Conservation (phyloP, 495 filamentous ascomycete genomes). For the Rhypophila decipiens region DNA sequence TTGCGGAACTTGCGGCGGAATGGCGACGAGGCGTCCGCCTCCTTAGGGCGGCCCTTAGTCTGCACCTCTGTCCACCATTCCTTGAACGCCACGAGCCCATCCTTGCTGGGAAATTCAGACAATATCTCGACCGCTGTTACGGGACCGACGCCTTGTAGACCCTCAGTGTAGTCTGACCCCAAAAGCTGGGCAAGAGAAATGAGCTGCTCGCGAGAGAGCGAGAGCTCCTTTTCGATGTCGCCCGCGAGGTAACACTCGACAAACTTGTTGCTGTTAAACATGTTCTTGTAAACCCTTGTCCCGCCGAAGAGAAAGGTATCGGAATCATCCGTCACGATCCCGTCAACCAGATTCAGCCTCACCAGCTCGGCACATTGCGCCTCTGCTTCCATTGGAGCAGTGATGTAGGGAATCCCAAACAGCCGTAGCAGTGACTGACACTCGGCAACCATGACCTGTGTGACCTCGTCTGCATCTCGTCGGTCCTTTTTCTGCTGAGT, state of each 20-base stretch:
- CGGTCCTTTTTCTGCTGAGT: constrained; percentile 93
- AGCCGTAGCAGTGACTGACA: constrained; percentile 85
- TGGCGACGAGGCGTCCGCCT: constrained; percentile 43
- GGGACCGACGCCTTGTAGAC: constrained; percentile 80
- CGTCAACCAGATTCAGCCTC: constrained; percentile 77
- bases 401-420: constrained; percentile 94
- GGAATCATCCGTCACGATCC: constrained; percentile 95
- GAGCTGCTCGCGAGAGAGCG: constrained; percentile 71
- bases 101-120: constrained; percentile 66
- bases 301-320: constrained; percentile 98
- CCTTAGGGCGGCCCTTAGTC: constrained; percentile 40
- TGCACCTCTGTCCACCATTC: constrained; percentile 86
- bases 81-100: constrained; percentile 58
- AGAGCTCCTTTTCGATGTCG: constrained; percentile 85
- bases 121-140: constrained; percentile 90
- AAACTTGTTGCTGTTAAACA: constrained; percentile 96
- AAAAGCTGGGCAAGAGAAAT: constrained; percentile 85
- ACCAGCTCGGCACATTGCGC: constrained; percentile 95
- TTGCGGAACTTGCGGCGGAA: constrained; percentile 83
- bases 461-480: constrained; percentile 92
- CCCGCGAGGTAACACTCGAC: constrained; percentile 91
- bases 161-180: constrained; percentile 91
- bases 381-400: constrained; percentile 97
- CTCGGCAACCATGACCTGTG: constrained; percentile 87
- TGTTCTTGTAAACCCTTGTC: constrained; percentile 95